These are phyloP conservation scores for Calonectria pseudoturangicola DNA, from an alignment of 2,329 filamentous ascomycete species.

Conservation along the genomic window DNA sequence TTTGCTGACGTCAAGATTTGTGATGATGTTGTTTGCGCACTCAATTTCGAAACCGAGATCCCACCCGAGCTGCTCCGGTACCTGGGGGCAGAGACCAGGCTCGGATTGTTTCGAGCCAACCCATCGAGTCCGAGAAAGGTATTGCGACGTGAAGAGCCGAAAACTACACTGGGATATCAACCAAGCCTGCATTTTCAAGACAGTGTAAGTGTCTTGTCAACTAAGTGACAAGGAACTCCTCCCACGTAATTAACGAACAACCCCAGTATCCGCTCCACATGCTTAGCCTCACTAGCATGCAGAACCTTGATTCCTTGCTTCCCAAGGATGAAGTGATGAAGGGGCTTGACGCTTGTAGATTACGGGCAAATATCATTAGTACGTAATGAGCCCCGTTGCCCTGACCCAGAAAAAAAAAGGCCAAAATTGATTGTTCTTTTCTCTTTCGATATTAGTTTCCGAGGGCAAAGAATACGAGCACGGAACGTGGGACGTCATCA, in stretches of 20 bases:
- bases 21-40: slow-evolving; percentile 72
- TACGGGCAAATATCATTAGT: slow-evolving; percentile 84
- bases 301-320: slow-evolving; percentile 75
- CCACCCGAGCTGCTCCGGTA: slow-evolving; percentile 78
- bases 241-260: slow-evolving; percentile 34
- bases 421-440: slow-evolving; percentile 23
- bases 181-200: slow-evolving; percentile 82
- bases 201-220: slow-evolving; percentile 69
- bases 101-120: slow-evolving; percentile 82
- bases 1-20: slow-evolving; percentile 79
- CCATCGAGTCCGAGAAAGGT: slow-evolving; percentile 74
- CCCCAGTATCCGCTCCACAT: slow-evolving; percentile 81
- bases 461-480: slow-evolving; percentile 80
- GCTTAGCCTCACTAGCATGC: slow-evolving; percentile 78
- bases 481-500: slow-evolving; percentile 80
- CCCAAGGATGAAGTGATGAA: slow-evolving; percentile 68
- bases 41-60: slow-evolving; percentile 76
- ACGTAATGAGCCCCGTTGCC: slow-evolving; percentile 41
- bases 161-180: slow-evolving; percentile 77
- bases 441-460: slow-evolving; percentile 67
- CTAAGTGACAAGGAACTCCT: background rate
- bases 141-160: slow-evolving; percentile 74
- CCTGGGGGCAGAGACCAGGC: slow-evolving; percentile 78
- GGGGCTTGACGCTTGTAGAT: slow-evolving; percentile 77
- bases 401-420: background rate